Conservation (phyloP, 257 asterid species). For the Cordia subcordata region DNA sequence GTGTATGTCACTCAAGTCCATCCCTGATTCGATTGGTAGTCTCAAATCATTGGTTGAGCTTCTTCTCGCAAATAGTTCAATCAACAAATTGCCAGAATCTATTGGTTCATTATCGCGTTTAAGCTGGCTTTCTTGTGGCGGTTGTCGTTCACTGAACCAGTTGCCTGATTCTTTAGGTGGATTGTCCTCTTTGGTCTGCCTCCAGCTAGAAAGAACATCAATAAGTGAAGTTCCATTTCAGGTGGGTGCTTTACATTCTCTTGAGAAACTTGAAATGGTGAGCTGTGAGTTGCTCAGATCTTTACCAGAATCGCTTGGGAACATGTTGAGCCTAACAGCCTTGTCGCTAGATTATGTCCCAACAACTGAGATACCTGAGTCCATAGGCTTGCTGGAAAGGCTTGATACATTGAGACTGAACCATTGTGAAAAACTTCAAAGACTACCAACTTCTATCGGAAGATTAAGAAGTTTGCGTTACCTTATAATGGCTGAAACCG, state of each 20-base stretch:
- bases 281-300: constrained; percentile 12
- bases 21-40: constrained; percentile 28
- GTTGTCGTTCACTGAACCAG: constrained; percentile 11
- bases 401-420: constrained; percentile 11
- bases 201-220: constrained; percentile 16
- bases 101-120: constrained; percentile 25
- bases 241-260: constrained; percentile 17
- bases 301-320: constrained; percentile 18
- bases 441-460: constrained; percentile 22
- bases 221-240: constrained; percentile 12
- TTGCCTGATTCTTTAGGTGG: constrained; percentile 16
- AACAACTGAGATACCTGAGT: constrained; percentile 22
- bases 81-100: constrained; percentile 19
- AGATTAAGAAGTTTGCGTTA: constrained; percentile 20
- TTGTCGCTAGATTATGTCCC: constrained; percentile 19
- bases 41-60: constrained; percentile 24
- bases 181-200: constrained; percentile 21
- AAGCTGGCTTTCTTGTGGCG: constrained; percentile 15
- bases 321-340: constrained; percentile 16
- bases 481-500: constrained; percentile 20
- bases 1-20: constrained; percentile 13
- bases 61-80: constrained; percentile 11
- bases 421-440: constrained; percentile 16
- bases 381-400: constrained; percentile 18
- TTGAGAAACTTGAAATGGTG: constrained; percentile 16